Percentiles rank a stretch among this genome's conserved stretches.
Evolutionary conservation across 1,139 yeast species (phyloP).

Genomic region (Yamadazyma atlantica): DNA sequence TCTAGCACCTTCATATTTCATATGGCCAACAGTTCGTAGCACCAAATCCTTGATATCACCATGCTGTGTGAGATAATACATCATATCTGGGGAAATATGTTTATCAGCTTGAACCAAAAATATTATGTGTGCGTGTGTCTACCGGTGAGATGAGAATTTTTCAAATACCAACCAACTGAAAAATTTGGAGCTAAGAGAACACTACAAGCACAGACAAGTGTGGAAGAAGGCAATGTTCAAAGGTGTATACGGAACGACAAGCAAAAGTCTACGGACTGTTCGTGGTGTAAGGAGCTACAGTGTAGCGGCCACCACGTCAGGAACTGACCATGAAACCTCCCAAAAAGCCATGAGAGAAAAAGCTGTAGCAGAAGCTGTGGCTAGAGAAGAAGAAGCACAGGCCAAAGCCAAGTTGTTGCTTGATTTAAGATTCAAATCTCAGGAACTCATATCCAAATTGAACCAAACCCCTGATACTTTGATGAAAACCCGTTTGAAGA

Average conservation of each 20-base stretch:
- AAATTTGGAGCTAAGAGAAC: background rate
- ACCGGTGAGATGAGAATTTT: background rate
- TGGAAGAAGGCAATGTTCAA: too few species aligned
- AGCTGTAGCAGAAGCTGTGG: constrained; percentile 46
- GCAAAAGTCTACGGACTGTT: background rate
- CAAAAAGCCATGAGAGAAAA: constrained; percentile 39
- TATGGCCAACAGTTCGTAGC: too few species aligned
- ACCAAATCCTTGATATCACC: too few species aligned
- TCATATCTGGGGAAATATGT: too few species aligned
- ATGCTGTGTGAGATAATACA: too few species aligned
- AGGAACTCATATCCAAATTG: constrained; percentile 29
- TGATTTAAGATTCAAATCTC: constrained; percentile 32
- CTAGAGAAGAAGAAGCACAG: constrained; percentile 43
- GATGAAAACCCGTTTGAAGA: constrained; percentile 28
- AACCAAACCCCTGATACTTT: constrained; percentile 36
- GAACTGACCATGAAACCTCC: constrained; percentile 11
- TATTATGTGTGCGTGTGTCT: too few species aligned
- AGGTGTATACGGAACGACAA: background rate
- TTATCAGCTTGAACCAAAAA: too few species aligned
- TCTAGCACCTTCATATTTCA: too few species aligned
- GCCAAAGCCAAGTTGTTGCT: constrained; percentile 37
- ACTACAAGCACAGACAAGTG: too few species aligned
- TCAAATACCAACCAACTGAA: background rate
- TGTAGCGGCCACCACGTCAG: too few species aligned
- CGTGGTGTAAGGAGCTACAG: background rate